These are phyloP conservation scores for Termitomyces sp. DNA, from an alignment of 768 basidiomycete genomes.

Conservation along the genomic window DNA sequence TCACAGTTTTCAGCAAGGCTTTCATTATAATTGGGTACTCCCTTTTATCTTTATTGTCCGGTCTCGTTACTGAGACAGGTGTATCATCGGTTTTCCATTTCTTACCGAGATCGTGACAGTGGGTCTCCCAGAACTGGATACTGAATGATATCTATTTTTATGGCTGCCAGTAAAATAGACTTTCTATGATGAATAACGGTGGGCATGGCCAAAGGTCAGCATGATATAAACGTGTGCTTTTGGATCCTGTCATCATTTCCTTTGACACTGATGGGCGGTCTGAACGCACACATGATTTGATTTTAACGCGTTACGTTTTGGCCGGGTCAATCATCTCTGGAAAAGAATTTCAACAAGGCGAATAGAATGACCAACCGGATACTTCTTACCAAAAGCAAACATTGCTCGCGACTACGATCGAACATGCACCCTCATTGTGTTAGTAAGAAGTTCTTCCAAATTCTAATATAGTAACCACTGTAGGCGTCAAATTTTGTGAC, in stretches of 20 bases:
- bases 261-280: neutral
- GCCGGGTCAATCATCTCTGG: neutral
- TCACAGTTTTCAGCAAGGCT: no score
- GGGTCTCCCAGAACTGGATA: no score
- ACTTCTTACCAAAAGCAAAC: neutral
- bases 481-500: neutral
- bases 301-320: slow-evolving; percentile 4
- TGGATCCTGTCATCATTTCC: neutral
- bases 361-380: neutral
- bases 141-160: neutral
- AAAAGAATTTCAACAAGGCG: neutral
- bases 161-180: no score
- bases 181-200: neutral
- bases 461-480: no score
- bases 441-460: neutral
- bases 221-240: neutral
- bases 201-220: neutral
- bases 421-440: no score
- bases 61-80: no score
- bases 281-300: neutral
- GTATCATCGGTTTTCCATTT: no score
- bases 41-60: no score
- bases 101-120: neutral
- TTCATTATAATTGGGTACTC: no score
- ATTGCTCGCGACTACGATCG: neutral